A percentile compares a stretch with the other conserved stretches of the same genome.
Conservation (phyloP, 208 protist genomes). For the Trypanosomatidae sp. region DNA sequence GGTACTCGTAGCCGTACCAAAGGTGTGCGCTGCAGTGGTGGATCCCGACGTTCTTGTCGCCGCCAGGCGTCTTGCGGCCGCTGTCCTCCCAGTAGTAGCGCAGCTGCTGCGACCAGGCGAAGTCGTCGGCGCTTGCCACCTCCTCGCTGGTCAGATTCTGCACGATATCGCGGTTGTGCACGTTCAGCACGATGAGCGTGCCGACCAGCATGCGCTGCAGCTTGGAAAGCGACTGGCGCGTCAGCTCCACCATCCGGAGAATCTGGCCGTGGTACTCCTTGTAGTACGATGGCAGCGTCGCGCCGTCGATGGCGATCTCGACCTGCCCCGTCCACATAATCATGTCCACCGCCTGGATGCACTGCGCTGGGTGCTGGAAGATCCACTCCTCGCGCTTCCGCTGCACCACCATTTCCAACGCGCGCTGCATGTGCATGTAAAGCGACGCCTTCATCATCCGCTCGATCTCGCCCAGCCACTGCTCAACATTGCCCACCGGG, state of each 20-base stretch:
- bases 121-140: slow-evolving; percentile 77
- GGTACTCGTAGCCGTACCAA: slow-evolving; percentile 96
- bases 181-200: slow-evolving; percentile 96
- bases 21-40: slow-evolving; percentile 90
- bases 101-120: slow-evolving; percentile 94
- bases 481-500: slow-evolving; percentile 93
- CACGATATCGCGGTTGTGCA: slow-evolving; percentile 96
- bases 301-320: slow-evolving; percentile 72
- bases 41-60: slow-evolving; percentile 84
- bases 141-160: slow-evolving; percentile 52
- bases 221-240: slow-evolving; percentile 83
- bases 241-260: slow-evolving; percentile 88
- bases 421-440: slow-evolving; percentile 84
- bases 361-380: slow-evolving; percentile 93
- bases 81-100: slow-evolving; percentile 94
- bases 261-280: slow-evolving; percentile 85
- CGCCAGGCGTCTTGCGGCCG: slow-evolving; percentile 18
- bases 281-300: slow-evolving; percentile 65
- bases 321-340: slow-evolving; percentile 94
- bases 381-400: slow-evolving; percentile 90
- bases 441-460: slow-evolving; percentile 92
- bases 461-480: slow-evolving; percentile 95
- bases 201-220: slow-evolving; percentile 92
- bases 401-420: slow-evolving; percentile 70
- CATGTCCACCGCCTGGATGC: slow-evolving; percentile 94